Percentiles rank a stretch among this genome's conserved stretches.
Conservation (phyloP, 345 rosid species). For the Lumnitzera littorea region DNA sequence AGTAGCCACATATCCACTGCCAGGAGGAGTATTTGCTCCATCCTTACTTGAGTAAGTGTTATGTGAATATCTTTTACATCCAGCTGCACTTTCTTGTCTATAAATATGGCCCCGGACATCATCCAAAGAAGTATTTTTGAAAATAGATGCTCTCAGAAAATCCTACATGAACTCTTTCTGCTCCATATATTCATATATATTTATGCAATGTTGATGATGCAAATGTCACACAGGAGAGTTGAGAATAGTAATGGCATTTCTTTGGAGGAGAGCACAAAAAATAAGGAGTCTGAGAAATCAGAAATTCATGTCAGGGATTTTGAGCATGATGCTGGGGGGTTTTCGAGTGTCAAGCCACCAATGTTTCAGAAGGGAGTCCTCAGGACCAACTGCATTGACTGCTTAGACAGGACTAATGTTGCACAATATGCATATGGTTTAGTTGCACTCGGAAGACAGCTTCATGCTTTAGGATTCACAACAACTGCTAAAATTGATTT, state of each 20-base stretch:
- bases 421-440: slow-evolving; percentile 91
- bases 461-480: slow-evolving; percentile 48
- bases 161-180: neutral
- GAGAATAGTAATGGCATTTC: slow-evolving; percentile 18
- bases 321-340: slow-evolving; percentile 15
- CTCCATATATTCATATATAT: neutral
- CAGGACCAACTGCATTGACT: slow-evolving; percentile 97
- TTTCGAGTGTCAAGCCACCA: slow-evolving; percentile 23
- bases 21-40: slow-evolving; percentile 27
- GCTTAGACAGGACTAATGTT: slow-evolving; percentile 94
- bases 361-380: slow-evolving; percentile 75
- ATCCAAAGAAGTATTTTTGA: too few relatives aligned
- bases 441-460: slow-evolving; percentile 78
- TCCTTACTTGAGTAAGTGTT: slow-evolving; percentile 47
- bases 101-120: too few relatives aligned
- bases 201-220: slow-evolving; percentile 6
- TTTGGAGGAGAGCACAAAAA: slow-evolving; percentile 17
- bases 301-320: slow-evolving; percentile 13
- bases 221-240: slow-evolving; percentile 36
- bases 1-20: slow-evolving; percentile 31
- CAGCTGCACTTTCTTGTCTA: neutral
- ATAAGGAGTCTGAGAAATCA: slow-evolving; percentile 16
- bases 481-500: slow-evolving; percentile 49
- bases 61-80: neutral
- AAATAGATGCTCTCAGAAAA: neutral